Evolutionary conservation across 192 early-diverging fungal species (phyloP), one percentile per base, ranked within the genome.

Genomic region (Coemansia sp.): DNA sequence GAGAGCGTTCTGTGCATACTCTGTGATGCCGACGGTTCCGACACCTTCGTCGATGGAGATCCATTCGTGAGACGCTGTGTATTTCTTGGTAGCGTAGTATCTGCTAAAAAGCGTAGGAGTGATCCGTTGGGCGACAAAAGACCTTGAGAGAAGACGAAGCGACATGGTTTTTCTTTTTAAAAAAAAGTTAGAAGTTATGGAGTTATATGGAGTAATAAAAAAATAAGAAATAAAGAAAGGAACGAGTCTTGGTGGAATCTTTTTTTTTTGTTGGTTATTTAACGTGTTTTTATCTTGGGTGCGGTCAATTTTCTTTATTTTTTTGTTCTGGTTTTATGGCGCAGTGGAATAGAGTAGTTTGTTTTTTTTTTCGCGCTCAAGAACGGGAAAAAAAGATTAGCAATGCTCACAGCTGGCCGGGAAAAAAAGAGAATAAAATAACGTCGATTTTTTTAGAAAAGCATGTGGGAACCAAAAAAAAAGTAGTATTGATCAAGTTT

Each of bases 61-160:
- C 95, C 94, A 98, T 80, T 98, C 96, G 85, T 98, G 96, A 31
- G 95, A 93, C 59, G 71, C 61, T 18, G 94, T 96, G 76, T 85
- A 98, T 54, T 85, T 85, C 66, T 87, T 88, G 77, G 72, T 84
- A 34, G 82, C 73, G 60, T 84, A 82, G 73, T 61, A 69, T 20
- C 86, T 78, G 61, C 68, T 60, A 66, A 77, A 73, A 11, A 73
- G 50, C 20, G 71, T 57, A n/a, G 78, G 22, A 60, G 76, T 59
- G 58, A 75, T 58, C 54, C 72, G 72, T 56, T 74, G 72, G 20
- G 36, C 3, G 56, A 74, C n/a, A 48, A 74, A 63, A 16, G 72
- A 63, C 58, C 63, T 67, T 61, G 66, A 40, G 55, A 74, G 66
- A 59, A 68, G 48, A 61, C 72, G 72, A 25, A 74, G 51, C 29